These are phyloP conservation scores for Solanum hybrid DNA, from an alignment of 305 asterid species.

Conservation along the genomic window DNA sequence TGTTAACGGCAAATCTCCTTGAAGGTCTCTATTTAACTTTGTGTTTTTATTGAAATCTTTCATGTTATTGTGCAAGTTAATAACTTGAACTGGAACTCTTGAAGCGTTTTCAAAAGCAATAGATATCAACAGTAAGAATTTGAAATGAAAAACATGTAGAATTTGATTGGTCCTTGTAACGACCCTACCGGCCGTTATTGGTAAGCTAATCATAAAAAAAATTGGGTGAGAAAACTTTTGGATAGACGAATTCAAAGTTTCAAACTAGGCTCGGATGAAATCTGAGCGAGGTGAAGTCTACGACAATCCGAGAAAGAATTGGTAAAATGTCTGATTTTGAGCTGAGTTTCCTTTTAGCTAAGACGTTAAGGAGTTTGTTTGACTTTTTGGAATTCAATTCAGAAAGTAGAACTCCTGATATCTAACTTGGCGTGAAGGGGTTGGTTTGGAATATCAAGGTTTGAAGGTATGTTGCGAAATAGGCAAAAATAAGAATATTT, in stretches of 20 bases:
- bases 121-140: neutral
- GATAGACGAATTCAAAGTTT: too few relatives aligned
- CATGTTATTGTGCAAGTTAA: neutral
- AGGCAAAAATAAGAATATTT: neutral
- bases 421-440: neutral
- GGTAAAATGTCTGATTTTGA: neutral
- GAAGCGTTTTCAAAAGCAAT: neutral
- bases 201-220: neutral
- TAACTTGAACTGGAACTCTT: neutral
- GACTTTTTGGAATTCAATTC: neutral
- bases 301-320: neutral
- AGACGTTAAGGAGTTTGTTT: neutral
- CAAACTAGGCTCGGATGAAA: neutral
- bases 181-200: too few relatives aligned
- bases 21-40: neutral
- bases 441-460: neutral
- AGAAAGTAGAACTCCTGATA: neutral
- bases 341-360: neutral
- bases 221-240: neutral
- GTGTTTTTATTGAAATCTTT: neutral
- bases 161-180: too few relatives aligned
- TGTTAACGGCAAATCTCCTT: neutral
- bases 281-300: neutral
- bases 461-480: neutral
- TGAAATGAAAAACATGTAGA: neutral